phyloP scores from a whole-genome alignment of 164 flowering plant species.

The Umbellularia californica region DNA sequence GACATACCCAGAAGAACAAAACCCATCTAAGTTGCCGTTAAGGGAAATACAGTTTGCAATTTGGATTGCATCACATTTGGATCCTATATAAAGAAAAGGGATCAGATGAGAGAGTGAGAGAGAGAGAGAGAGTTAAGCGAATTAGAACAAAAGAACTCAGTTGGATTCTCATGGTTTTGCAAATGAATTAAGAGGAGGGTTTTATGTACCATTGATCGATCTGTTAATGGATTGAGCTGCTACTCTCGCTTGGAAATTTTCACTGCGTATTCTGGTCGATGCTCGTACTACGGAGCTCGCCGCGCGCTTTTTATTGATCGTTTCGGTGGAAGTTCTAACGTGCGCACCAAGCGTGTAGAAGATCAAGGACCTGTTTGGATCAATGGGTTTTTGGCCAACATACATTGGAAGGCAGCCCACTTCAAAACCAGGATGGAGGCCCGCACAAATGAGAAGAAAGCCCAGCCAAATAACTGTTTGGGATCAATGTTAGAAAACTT shows the following conservation, averaged over 20 bases:
- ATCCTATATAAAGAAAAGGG: not conserved
- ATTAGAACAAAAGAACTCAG: not conserved
- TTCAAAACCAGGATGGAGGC: no score
- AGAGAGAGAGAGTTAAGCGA: not conserved
- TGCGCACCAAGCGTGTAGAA: no score
- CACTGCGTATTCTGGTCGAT: no score
- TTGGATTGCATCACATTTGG: not conserved
- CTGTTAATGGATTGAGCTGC: not conserved
- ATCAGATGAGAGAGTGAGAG: not conserved
- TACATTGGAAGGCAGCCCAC: no score
- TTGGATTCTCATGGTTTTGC: not conserved
- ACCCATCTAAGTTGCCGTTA: not conserved
- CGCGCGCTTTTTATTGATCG: no score
- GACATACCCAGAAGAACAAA: not conserved
- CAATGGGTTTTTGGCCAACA: no score
- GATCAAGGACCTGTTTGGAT: no score
- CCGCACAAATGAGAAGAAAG: no score
- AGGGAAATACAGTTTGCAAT: not conserved
- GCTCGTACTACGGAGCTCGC: no score
- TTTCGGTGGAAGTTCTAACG: no score
- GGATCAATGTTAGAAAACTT: no score
- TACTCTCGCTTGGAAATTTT: not conserved
- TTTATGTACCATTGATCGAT: not conserved
- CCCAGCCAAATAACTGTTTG: rapidly evolving
- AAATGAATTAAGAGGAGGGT: not conserved